These are phyloP conservation scores for Diaporthe batatas DNA, from an alignment of 2,329 filamentous ascomycete genomes.

Conservation along the genomic window DNA sequence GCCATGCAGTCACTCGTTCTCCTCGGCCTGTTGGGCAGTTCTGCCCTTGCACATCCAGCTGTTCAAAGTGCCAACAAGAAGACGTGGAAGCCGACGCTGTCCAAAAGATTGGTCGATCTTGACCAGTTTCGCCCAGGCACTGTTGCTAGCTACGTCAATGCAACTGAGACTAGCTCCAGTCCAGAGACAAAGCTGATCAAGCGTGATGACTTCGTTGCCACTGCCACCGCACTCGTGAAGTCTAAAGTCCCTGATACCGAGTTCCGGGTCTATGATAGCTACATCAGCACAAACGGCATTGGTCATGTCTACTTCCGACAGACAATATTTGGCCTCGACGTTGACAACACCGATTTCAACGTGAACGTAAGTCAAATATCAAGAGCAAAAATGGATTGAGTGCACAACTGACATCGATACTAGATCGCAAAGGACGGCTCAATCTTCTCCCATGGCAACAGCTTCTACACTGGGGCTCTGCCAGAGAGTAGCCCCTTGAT, in stretches of 20 bases:
- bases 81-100: constrained; percentile 34
- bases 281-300: constrained; percentile 67
- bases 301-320: constrained; percentile 72
- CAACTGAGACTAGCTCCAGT: constrained; percentile 45
- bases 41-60: constrained; percentile 35
- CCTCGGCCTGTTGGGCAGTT: constrained; percentile 35
- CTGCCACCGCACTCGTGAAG: constrained; percentile 60
- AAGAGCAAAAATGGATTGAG: constrained; percentile 11
- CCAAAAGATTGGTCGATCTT: constrained; percentile 49
- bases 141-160: constrained; percentile 50
- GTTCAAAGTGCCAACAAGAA: constrained; percentile 5
- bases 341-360: constrained; percentile 73
- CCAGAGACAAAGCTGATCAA: constrained; percentile 47
- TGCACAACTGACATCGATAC: constrained; percentile 4
- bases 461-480: constrained; percentile 58
- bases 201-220: constrained; percentile 56
- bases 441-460: constrained; percentile 70
- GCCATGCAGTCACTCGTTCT: constrained; percentile 35
- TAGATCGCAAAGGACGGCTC: constrained; percentile 65
- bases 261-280: constrained; percentile 67
- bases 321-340: constrained; percentile 68
- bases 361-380: constrained; percentile 63
- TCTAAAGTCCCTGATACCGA: constrained; percentile 51
- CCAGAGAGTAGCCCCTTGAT: constrained; percentile 55
- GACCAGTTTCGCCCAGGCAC: constrained; percentile 51